Conservation (phyloP, 345 rosid species). For the Populus deltoides region DNA sequence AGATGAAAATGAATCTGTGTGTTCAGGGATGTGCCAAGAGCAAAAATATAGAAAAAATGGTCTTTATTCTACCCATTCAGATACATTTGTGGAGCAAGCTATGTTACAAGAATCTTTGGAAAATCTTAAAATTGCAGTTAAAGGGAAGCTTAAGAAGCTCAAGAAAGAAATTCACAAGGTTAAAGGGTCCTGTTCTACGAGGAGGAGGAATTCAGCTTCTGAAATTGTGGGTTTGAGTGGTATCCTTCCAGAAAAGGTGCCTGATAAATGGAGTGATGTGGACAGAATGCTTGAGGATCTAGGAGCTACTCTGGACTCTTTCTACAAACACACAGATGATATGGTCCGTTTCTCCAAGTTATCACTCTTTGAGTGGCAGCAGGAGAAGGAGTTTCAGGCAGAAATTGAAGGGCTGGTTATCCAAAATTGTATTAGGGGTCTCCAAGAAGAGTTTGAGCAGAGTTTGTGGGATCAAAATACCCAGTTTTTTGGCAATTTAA, state of each 20-base stretch:
- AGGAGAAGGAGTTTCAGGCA: conserved; percentile 45
- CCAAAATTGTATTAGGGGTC: conserved; percentile 40
- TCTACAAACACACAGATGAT: background rate
- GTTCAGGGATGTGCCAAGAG: conserved; percentile 11
- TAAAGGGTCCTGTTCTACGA: conserved; percentile 32
- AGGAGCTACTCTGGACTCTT: conserved; percentile 6
- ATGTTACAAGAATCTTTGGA: conserved; percentile 31
- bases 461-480: conserved; percentile 42
- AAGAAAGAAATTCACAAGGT: conserved; percentile 48
- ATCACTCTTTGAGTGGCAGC: conserved; percentile 46
- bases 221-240: conserved; percentile 49
- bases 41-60: background rate
- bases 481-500: conserved; percentile 27
- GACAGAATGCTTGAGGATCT: conserved; percentile 24
- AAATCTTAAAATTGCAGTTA: conserved; percentile 36
- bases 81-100: conserved; percentile 19
- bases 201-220: conserved; percentile 33
- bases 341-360: conserved; percentile 27
- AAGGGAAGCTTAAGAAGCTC: conserved; percentile 56
- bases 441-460: conserved; percentile 58
- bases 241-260: conserved; percentile 32
- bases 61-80: conserved; percentile 16
- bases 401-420: conserved; percentile 52
- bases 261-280: conserved; percentile 29
- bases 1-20: conserved; percentile 26